A percentile compares a stretch with the other conserved stretches of the same genome.
Evolutionary conservation across 495 filamentous ascomycete genomes (phyloP).

Genomic region (Aspergillus homomorphus): DNA sequence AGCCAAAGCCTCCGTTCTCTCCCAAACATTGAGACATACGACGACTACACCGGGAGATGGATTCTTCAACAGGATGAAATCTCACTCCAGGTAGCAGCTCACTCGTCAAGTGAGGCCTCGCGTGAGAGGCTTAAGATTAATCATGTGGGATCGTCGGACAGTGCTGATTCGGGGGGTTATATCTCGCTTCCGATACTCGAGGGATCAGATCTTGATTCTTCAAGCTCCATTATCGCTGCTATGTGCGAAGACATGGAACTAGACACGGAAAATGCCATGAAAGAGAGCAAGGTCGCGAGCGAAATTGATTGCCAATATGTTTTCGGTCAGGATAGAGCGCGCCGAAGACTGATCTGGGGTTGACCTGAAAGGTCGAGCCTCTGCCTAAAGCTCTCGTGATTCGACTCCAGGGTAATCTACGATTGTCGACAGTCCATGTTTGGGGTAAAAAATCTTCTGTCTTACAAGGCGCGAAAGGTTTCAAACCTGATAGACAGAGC

Average conservation of each 20-base stretch:
- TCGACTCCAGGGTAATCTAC: no score
- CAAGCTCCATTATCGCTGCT: not conserved
- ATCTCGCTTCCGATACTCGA: not conserved
- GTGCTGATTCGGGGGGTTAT: not conserved
- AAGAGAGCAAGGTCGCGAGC: not conserved
- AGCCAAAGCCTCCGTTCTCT: not conserved
- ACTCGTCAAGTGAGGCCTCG: not conserved
- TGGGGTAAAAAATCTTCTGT: no score
- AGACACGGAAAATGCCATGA: not conserved
- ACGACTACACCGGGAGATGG: slow-evolving; percentile 9
- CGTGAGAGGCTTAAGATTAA: no score
- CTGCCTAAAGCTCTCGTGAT: no score
- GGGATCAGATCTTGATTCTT: not conserved
- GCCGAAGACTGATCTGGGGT: not conserved
- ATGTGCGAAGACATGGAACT: not conserved
- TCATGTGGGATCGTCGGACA: not conserved
- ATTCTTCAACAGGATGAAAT: not conserved
- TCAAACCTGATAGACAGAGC: no score
- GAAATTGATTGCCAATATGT: not conserved
- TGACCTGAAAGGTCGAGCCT: no score
- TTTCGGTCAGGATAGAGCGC: not conserved
- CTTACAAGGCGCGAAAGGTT: no score
- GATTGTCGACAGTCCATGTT: no score
- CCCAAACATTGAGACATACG: not conserved
- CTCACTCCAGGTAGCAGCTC: not conserved